These are phyloP conservation scores for Penicillium sp. DNA, from an alignment of 2,329 filamentous ascomycete species.

Conservation along the genomic window DNA sequence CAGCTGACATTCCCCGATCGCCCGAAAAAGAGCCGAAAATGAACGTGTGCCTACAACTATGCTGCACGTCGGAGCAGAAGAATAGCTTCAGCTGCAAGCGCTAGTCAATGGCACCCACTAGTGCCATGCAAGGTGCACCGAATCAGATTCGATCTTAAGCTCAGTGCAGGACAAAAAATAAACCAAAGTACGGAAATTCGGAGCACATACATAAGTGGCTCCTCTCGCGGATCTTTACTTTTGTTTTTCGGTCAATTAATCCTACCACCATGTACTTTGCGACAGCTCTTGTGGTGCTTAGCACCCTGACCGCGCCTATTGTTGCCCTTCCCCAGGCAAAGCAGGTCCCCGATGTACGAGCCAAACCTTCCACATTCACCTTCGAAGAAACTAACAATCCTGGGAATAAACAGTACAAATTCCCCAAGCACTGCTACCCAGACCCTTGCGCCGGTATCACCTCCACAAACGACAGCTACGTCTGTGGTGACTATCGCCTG, in stretches of 20 bases:
- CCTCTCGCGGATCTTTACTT: background rate
- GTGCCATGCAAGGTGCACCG: background rate
- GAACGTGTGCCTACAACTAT: background rate
- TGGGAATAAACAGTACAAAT: conserved; percentile 2
- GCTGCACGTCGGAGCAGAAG: background rate
- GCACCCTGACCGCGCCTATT: background rate
- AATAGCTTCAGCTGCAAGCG: background rate
- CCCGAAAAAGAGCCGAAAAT: background rate
- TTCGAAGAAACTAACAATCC: background rate
- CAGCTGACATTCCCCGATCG: background rate
- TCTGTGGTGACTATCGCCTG: conserved; percentile 39
- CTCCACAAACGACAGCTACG: conserved; percentile 27
- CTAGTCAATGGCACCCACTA: background rate
- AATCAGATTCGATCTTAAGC: background rate
- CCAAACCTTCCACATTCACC: background rate
- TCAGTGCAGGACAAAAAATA: background rate
- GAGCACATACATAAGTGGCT: background rate
- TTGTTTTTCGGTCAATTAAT: background rate
- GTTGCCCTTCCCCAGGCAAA: background rate
- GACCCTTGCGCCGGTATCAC: conserved; percentile 32
- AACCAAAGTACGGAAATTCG: background rate
- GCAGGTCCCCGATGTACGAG: background rate
- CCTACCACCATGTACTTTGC: background rate
- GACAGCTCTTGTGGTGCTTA: background rate
- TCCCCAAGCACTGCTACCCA: conserved; percentile 17